Evolutionary conservation across 2,329 filamentous ascomycete genomes (phyloP), one percentile per base, ranked within the genome.

Genomic region (Hypoxylon sp.): DNA sequence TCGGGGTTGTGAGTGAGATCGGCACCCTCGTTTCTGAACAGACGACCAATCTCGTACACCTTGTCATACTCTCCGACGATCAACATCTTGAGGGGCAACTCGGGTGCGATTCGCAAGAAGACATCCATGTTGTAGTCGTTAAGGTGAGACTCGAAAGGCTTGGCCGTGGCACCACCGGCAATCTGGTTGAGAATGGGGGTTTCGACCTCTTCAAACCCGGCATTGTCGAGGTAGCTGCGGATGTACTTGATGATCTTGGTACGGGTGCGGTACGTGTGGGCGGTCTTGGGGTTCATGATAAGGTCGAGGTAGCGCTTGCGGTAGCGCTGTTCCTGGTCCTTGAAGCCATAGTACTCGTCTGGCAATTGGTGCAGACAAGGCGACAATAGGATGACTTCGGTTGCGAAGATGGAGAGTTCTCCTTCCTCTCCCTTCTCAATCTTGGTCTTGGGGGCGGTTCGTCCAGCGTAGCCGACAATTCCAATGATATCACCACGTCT

Each of bases 111-210:
- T 78, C 96, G 91, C 88, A 99, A 91, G 82, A 91, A 98, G 80
- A 99, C 90, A 75, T 97, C 91, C 89, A 97, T 94, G 80, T 97
- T 89, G 56, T 96, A 87, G 58, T 98, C 96, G 81, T 99, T 99
- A 85, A 98, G 96, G 81, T 97, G 92, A 13, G 96, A 98, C 73
- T 92, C 86, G 82, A 99, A 99, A 4, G 96, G 96, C 84, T 92
- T 94, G 65, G 96, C 96, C 0, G 96, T 98, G 34, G 96, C 96
- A 78, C 96, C 96, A 74, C 96, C 97, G 30, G 96, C 94, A 78
- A 97, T 97, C 76, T 92, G 89, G 79, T 97, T 97, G 88, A 99
- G 94, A 89, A 98, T 98, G 4, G 96, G 95, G 0, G 96, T 99
- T 83, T 98, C 93, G 25, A 98, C 94, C 80, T 98, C 94, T 61